Evolutionary conservation across 768 basidiomycete genomes (phyloP).

Genomic region (Mycena rebaudengoi): DNA sequence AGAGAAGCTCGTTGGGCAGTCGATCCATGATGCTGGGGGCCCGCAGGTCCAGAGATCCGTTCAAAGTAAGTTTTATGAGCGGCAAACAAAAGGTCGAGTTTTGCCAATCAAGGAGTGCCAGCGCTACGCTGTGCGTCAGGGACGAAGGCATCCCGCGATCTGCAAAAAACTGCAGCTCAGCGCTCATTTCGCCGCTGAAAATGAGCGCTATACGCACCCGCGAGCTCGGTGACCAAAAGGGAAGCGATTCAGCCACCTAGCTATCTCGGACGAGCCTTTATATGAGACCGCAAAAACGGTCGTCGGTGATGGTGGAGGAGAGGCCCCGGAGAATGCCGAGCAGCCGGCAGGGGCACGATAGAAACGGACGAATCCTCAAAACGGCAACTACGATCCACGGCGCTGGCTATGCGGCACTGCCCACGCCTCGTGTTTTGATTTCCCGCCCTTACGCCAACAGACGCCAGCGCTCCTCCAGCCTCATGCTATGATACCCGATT

Average conservation of each 20-base stretch:
- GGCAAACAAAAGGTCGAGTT: background rate
- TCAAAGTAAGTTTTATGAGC: slow-evolving; percentile 12
- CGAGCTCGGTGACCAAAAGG: background rate
- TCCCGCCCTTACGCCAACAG: background rate
- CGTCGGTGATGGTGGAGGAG: slow-evolving; percentile 19
- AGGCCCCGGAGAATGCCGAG: slow-evolving; percentile 15
- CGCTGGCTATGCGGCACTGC: background rate
- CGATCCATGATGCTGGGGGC: slow-evolving; percentile 28
- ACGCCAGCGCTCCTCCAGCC: slow-evolving; percentile 3
- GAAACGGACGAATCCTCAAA: slow-evolving; percentile 4
- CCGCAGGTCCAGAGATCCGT: slow-evolving; percentile 1
- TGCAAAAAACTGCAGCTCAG: background rate
- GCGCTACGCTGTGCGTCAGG: slow-evolving; percentile 13
- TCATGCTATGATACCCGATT: slow-evolving; percentile 16
- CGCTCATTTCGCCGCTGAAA: background rate
- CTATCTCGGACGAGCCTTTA: slow-evolving; percentile 6
- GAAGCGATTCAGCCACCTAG: background rate
- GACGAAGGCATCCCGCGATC: too few species aligned
- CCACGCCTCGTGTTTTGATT: slow-evolving; percentile 10
- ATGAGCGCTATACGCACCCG: slow-evolving; percentile 8
- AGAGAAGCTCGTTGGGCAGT: slow-evolving; percentile 45
- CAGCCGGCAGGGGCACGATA: background rate
- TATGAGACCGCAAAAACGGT: slow-evolving; percentile 15
- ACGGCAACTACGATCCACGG: slow-evolving; percentile 9
- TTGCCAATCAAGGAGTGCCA: slow-evolving; percentile 18